Base-by-base conservation (phyloP, 495 filamentous ascomycete species). In the Aspergillus baeticus region DNA sequence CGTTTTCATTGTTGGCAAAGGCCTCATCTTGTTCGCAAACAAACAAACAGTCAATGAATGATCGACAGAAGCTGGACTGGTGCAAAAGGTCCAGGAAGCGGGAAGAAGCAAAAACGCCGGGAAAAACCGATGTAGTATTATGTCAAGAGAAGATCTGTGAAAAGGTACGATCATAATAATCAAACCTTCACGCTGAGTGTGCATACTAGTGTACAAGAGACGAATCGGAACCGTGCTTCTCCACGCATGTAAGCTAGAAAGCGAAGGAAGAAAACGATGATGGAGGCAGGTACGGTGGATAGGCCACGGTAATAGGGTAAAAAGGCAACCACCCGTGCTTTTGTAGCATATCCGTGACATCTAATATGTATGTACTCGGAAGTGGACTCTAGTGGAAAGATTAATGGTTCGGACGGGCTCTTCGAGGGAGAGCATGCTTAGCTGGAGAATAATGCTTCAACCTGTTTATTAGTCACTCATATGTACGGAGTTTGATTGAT, bases 361-460 rank as follows among this genome's bases (percentile, higher is more conserved):
- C 5, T 22, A 45, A 36, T 33, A 41, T n/a, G n/a, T n/a, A 45
- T 36, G 23, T 47, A n/a, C n/a, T n/a, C n/a, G n/a, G 22, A 31
- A 21, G 51, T 13, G n/a, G 38, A 18, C 8, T 39, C 17, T 17
- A 29, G 22, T n/a, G 11, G 10, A 50, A 29, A 39, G 46, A 49
- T 35, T 41, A 43, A 64, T 53, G 42, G 43, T 51, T 61, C 62
- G 62, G 58, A 58, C 58, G 38, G 46, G 44, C 42, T 44, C 58
- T 51, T 55, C 62, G 58, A 61, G 62, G 58, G 56, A 61, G 58
- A n/a, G n/a, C n/a, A n/a, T n/a, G 17, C 33, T 44, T 63, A 60
- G 58, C 46, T 58, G 51, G 62, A 64, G 61, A 55, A 58, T 61
- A 55, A 58, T 51, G 21, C 53, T 53, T 54, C 47, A 35, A 39